These are phyloP conservation scores for Clarireedia paspali DNA, from an alignment of 2,329 filamentous ascomycete genomes.

Conservation along the genomic window DNA sequence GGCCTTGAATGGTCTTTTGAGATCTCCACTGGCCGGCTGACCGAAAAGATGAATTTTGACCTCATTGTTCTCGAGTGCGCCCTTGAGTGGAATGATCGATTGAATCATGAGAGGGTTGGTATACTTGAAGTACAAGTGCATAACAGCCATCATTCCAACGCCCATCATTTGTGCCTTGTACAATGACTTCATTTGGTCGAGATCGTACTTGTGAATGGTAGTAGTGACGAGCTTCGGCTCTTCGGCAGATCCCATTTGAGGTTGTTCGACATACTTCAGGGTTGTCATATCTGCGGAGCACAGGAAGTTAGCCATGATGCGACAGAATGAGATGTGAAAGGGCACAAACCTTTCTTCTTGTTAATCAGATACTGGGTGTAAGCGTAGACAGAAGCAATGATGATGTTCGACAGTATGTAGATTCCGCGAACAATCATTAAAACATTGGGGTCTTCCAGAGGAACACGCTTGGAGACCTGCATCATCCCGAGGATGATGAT, in stretches of 20 bases:
- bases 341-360: slow-evolving; percentile 82
- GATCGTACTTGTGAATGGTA: slow-evolving; percentile 92
- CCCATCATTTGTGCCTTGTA: slow-evolving; percentile 94
- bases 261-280: slow-evolving; percentile 96
- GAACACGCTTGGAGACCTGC: slow-evolving; percentile 93
- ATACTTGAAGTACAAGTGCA: slow-evolving; percentile 99
- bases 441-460: slow-evolving; percentile 80
- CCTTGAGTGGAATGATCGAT: slow-evolving; percentile 96
- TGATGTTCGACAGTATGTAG: slow-evolving; percentile 61
- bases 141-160: slow-evolving; percentile 94
- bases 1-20: slow-evolving; percentile 94
- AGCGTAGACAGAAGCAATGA: slow-evolving; percentile 79
- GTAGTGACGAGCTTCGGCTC: slow-evolving; percentile 95
- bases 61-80: slow-evolving; percentile 88
- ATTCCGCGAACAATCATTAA: slow-evolving; percentile 55
- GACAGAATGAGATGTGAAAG: neutral
- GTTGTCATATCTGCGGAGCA: slow-evolving; percentile 75
- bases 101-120: slow-evolving; percentile 98
- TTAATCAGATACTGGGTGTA: slow-evolving; percentile 82
- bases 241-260: slow-evolving; percentile 86
- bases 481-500: slow-evolving; percentile 96
- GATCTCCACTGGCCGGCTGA: slow-evolving; percentile 76
- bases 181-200: slow-evolving; percentile 71
- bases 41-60: slow-evolving; percentile 93
- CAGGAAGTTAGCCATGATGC: neutral